phyloP scores from a whole-genome alignment of 345 rosid species.

The Crucihimalaya himalaica region DNA sequence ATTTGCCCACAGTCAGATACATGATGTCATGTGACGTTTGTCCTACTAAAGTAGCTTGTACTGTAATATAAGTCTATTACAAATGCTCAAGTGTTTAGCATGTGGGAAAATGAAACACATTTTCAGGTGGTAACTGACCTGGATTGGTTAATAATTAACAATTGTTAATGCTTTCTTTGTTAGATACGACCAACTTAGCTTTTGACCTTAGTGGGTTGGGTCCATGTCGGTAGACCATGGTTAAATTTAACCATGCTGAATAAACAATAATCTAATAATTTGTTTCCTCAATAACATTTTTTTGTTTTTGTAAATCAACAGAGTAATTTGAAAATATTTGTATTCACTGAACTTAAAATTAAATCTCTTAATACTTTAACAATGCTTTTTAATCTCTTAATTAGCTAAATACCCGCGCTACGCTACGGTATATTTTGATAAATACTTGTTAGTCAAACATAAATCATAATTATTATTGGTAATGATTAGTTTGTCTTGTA shows the following conservation, averaged over 20 bases:
- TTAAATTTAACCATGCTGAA: not conserved
- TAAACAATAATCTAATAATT: not conserved
- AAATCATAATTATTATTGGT: no score
- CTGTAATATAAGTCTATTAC: no score
- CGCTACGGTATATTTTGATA: no score
- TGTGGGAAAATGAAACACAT: no score
- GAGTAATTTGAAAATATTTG: not conserved
- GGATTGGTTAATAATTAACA: constrained; percentile 10
- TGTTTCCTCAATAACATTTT: not conserved
- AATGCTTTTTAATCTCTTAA: no score
- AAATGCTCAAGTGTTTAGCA: no score
- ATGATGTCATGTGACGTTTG: constrained; percentile 26
- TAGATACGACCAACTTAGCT: constrained; percentile 1
- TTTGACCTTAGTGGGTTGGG: constrained; percentile 30
- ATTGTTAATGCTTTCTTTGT: not conserved
- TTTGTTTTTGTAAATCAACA: not conserved
- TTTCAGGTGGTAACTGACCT: not conserved
- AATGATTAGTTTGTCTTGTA: no score
- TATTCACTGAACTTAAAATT: not conserved
- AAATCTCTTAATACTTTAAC: no score
- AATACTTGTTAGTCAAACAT: no score
- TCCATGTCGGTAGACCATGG: constrained; percentile 18
- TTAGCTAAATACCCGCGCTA: no score
- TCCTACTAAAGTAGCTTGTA: no score
- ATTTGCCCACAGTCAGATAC: not conserved